Conservation (phyloP, 495 filamentous ascomycete genomes). For the Lasiosphaeria miniovina region DNA sequence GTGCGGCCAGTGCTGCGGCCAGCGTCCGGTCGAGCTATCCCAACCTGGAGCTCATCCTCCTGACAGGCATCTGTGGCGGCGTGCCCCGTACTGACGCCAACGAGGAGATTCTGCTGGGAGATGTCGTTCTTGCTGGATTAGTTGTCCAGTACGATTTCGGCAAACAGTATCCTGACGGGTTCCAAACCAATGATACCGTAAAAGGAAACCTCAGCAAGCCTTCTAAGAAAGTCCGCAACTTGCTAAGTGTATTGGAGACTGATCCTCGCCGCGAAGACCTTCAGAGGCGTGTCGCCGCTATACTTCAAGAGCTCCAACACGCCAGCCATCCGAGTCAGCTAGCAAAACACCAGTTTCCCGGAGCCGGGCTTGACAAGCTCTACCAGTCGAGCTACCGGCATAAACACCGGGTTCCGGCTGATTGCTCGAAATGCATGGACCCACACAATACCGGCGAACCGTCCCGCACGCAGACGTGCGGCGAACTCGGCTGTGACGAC, state of each 20-base stretch:
- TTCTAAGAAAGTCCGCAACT: slow-evolving; percentile 27
- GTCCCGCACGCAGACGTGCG: slow-evolving; percentile 9
- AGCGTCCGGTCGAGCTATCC: slow-evolving; percentile 33
- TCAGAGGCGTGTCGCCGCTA: slow-evolving; percentile 9
- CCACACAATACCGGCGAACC: background rate
- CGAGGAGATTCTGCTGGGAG: slow-evolving; percentile 36
- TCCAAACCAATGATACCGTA: slow-evolving; percentile 28
- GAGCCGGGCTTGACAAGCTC: slow-evolving; percentile 26
- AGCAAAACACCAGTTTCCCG: slow-evolving; percentile 21
- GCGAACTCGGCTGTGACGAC: slow-evolving; percentile 18
- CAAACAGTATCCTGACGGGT: slow-evolving; percentile 29
- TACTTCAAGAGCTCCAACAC: slow-evolving; percentile 16
- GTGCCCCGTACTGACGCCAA: slow-evolving; percentile 17
- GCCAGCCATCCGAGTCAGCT: background rate
- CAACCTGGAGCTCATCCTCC: slow-evolving; percentile 20
- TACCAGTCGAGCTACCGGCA: slow-evolving; percentile 34
- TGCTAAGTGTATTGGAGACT: slow-evolving; percentile 25
- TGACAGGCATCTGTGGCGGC: slow-evolving; percentile 38
- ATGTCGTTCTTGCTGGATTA: slow-evolving; percentile 42
- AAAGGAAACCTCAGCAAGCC: slow-evolving; percentile 34
- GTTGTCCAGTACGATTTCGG: slow-evolving; percentile 42
- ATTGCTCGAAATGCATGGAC: slow-evolving; percentile 2
- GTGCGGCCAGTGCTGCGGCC: slow-evolving; percentile 29
- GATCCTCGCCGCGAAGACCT: slow-evolving; percentile 15
- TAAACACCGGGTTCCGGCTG: slow-evolving; percentile 17